These are phyloP conservation scores for Aureobasidium pullulans DNA, from an alignment of 2,329 filamentous ascomycete genomes.

Conservation along the genomic window DNA sequence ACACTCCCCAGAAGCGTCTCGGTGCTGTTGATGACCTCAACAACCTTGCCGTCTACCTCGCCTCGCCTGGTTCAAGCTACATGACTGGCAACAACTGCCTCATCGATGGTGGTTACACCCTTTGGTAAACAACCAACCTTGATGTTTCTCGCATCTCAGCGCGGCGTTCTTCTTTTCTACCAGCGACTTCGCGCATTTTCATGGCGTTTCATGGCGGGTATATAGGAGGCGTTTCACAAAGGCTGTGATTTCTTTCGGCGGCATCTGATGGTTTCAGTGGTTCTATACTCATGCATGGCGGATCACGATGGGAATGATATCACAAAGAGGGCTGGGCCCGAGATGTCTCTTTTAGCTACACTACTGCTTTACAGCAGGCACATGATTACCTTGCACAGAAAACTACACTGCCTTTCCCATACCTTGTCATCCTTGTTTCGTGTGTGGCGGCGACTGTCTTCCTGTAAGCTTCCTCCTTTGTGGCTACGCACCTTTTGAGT, in stretches of 20 bases:
- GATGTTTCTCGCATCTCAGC: neutral
- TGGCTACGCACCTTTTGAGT: too few relatives aligned
- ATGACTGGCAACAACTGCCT: conserved; percentile 71
- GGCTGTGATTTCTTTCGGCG: neutral
- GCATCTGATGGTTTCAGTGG: neutral
- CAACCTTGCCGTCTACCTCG: conserved; percentile 68
- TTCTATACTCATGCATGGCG: neutral
- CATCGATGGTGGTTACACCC: conserved; percentile 64
- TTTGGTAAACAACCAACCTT: conserved; percentile 32
- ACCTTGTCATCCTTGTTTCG: neutral
- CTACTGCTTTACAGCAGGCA: neutral
- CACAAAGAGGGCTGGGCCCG: neutral
- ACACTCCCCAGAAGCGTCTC: conserved; percentile 67
- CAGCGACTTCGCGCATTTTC: conserved; percentile 4
- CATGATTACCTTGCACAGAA: neutral
- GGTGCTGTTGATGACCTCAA: conserved; percentile 70
- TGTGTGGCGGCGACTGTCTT: neutral
- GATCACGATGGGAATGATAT: neutral
- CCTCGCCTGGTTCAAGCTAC: conserved; percentile 63
- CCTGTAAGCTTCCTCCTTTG: too few relatives aligned
- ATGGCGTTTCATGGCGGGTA: conserved; percentile 7
- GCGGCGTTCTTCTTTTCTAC: neutral
- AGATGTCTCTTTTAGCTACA: neutral
- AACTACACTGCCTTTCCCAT: neutral
- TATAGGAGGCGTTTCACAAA: conserved; percentile 8